Conservation (phyloP, 805 yeast species). For the Wickerhamiella qilinensis region DNA sequence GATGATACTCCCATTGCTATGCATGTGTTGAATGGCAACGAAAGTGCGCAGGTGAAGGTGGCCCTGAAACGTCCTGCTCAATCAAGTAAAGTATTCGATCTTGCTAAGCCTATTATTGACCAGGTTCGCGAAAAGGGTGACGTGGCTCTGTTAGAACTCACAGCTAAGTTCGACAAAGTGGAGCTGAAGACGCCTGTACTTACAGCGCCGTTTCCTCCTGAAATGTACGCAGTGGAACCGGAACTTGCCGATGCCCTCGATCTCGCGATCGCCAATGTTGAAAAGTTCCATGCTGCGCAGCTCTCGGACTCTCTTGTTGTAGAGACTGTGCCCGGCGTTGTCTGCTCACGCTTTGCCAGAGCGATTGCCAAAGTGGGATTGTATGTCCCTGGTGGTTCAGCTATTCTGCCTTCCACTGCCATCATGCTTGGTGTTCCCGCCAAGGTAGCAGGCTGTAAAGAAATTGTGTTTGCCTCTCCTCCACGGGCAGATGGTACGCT, state of each 20-base stretch:
- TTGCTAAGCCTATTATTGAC: conserved; percentile 80
- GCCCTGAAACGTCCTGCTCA: conserved; percentile 91
- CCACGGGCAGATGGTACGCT: conserved; percentile 85
- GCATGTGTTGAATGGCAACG: conserved; percentile 21
- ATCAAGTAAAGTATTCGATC: conserved; percentile 80
- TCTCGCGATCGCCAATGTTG: conserved; percentile 73
- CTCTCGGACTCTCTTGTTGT: conserved; percentile 52
- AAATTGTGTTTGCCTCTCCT: conserved; percentile 86
- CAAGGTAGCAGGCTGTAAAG: conserved; percentile 89
- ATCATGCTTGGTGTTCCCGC: conserved; percentile 98
- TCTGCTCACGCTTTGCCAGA: conserved; percentile 86
- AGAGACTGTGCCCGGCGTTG: conserved; percentile 88
- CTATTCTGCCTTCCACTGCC: conserved; percentile 94
- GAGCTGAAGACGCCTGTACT: conserved; percentile 54
- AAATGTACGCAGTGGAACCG: conserved; percentile 53
- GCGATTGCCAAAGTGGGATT: conserved; percentile 91
- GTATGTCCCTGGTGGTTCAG: conserved; percentile 98
- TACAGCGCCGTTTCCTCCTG: conserved; percentile 73
- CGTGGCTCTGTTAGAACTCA: conserved; percentile 69
- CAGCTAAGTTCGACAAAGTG: conserved; percentile 85
- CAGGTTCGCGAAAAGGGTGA: conserved; percentile 69
- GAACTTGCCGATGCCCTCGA: conserved; percentile 77
- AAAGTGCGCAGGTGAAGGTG: conserved; percentile 30
- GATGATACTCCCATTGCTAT: conserved; percentile 10
- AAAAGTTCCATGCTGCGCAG: conserved; percentile 89